Base-by-base conservation (phyloP, 345 rosid genomes). In the Pseudoturritis turrita region DNA sequence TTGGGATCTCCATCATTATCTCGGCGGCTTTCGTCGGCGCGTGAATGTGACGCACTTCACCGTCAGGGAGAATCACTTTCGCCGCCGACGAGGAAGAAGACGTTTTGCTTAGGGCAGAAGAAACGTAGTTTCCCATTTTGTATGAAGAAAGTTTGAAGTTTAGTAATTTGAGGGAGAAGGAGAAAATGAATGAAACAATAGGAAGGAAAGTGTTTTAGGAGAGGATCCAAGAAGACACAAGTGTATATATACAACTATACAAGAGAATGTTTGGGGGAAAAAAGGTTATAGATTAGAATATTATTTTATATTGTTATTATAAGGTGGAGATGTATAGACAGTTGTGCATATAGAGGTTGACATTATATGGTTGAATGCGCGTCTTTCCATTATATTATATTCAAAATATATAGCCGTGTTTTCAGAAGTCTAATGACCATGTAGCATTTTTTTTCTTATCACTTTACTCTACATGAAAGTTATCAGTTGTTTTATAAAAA, bases 1-100 rank as follows among this genome's bases (percentile, higher is more conserved):
- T 89, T 0, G 98, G 97, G 1, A 79, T 83, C 76, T 94, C 98
- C 17, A 94, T 62, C 97, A 94, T 94, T 35, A 91, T 75, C 83
- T 94, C 98, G 0, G 96, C 98, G 0, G 93, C 97, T 64, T 84
- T 91, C 46, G 72, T 75, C 7, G 89, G 90, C 6, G 68, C 78
- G 40, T 80, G 65, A 43, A 94, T 68, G 13, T 78, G 82, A 74
- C 77, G 80, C 43, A 91, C 65, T 70, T 85, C 90, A 10, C 98
- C 95, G 62, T 81, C 68, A 0, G 98, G 97, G 28, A 91, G 81
- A 33, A 94, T 50, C 36, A 89, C 92, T 68, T 79, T 81, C 1
- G 85, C 82, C 4, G 85, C 73, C 61, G 77, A 81, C 0, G 82
- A 52, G 0, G 76, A 62, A 0, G 57, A 73, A 35, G 77, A 81